Evolutionary conservation across 768 basidiomycete genomes (phyloP).

Genomic region (Dentipellis sp.): DNA sequence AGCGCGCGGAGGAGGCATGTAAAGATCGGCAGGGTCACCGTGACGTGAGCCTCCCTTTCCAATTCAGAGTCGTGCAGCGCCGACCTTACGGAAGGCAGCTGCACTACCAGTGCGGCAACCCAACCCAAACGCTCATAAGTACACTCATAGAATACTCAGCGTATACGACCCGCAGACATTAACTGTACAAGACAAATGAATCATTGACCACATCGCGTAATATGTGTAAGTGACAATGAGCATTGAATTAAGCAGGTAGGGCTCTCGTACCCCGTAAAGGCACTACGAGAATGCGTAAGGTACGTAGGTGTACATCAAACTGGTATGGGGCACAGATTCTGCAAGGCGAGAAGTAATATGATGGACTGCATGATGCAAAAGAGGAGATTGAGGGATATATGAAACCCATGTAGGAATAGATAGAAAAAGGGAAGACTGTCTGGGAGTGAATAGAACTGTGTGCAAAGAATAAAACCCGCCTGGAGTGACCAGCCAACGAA

Average conservation of each 20-base stretch:
- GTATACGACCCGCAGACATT: no score
- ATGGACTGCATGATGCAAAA: constrained; percentile 10
- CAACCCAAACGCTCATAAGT: no score
- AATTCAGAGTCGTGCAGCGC: no score
- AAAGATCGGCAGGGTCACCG: no score
- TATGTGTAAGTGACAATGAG: background rate
- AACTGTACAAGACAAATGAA: background rate
- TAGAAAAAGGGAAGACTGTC: constrained; percentile 6
- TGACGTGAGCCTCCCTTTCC: no score
- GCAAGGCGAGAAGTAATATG: background rate
- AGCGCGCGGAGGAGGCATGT: no score
- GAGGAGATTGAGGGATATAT: constrained; percentile 8
- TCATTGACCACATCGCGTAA: background rate
- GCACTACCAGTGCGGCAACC: no score
- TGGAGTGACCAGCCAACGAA: background rate
- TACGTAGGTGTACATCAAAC: constrained; percentile 1
- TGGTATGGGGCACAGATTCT: background rate
- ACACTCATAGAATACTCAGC: no score
- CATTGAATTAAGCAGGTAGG: background rate
- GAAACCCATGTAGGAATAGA: constrained; percentile 13
- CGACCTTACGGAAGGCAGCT: no score
- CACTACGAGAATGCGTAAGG: constrained; percentile 4
- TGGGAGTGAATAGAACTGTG: constrained; percentile 1
- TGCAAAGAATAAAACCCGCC: background rate
- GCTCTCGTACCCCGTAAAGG: constrained; percentile 1